A percentile compares a stretch with the other conserved stretches of the same genome.
Conservation (phyloP, 495 filamentous ascomycete species). For the Margaritispora aquatica region DNA sequence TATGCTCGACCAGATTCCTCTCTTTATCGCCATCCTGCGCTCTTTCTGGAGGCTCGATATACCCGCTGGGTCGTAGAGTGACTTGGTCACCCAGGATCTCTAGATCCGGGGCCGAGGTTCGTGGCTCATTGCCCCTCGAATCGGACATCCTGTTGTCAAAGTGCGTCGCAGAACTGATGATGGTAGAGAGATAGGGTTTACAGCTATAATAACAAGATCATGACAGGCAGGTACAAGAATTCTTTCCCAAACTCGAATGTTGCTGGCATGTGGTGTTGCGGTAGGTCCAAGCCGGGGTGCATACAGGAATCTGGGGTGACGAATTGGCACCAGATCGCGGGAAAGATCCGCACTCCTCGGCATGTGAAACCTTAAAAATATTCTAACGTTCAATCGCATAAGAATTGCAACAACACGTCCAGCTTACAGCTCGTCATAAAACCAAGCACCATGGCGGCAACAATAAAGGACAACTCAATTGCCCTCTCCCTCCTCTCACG, state of each 20-base stretch:
- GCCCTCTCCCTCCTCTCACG: conserved; percentile 63
- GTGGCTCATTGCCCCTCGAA: conserved; percentile 15
- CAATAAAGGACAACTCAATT: conserved; percentile 35
- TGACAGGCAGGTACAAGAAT: not conserved
- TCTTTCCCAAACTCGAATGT: not conserved
- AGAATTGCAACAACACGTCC: not conserved
- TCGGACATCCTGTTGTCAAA: conserved; percentile 8
- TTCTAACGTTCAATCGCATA: not conserved
- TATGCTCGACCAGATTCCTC: conserved; percentile 69
- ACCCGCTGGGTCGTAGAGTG: conserved; percentile 75
- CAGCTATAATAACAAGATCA: conserved; percentile 6
- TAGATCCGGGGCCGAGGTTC: conserved; percentile 67
- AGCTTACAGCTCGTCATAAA: not conserved
- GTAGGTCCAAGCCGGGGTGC: not conserved
- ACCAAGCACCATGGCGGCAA: not conserved
- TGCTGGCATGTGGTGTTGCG: conserved; percentile 3
- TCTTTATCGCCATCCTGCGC: conserved; percentile 46
- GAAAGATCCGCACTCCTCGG: not conserved
- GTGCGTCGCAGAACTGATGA: not conserved
- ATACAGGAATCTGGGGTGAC: conserved; percentile 3
- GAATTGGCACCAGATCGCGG: not conserved
- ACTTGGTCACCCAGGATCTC: conserved; percentile 75
- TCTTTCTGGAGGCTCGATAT: conserved; percentile 41
- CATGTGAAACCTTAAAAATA: conserved; percentile 8
- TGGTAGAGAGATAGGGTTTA: not conserved